Evolutionary conservation across 2,329 filamentous ascomycete genomes (phyloP), one percentile per base, ranked within the genome.

Genomic region (Pleurostoma richardsiae): DNA sequence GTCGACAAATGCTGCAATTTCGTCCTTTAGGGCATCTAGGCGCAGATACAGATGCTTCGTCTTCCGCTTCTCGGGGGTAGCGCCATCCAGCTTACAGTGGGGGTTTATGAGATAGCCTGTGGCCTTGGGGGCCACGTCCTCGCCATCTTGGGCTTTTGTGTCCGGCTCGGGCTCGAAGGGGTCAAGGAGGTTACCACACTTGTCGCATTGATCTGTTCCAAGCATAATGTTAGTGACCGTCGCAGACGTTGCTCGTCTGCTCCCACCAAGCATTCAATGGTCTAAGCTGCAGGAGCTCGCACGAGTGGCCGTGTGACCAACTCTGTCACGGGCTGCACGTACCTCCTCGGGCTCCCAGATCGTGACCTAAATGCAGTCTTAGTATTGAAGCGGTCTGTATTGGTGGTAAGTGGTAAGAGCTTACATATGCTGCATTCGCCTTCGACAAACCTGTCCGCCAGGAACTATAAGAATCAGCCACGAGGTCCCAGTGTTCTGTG

Each of bases 1-100:
- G 48, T 82, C 73, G 53, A 87, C 85, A 89, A 90, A 99, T 49
- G 80, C 75, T 56, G 88, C 80, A 45, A 96, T 84, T 52, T 85
- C 73, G 1, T 84, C 77, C 63, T 95, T 86, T 40, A 96, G 77
- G 60, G 86, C 86, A 66, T 97, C 90, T 6, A 99, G 76, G 44
- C 82, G 79, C n/a, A 99, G 74, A 67, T 90, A 95, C 41, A 96
- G 81, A 64, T 97, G 94, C 68, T 90, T 96, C 29, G 92, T 97
- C 55, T 87, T 82, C 54, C 85, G 80, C 43, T 82, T 80, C 30
- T 92, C 83, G 3, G 91, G 92, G 4, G 85, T 86, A 6, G 89
- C 81, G 41, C 86, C 88, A 59, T 96, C 90, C 19, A 96, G 78
- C 71, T 97, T 97, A 74, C 94, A 97, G 51, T 85, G 83, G 4